Evolutionary conservation across 805 yeast species (phyloP).

Genomic region (Pichia kluyveri): DNA sequence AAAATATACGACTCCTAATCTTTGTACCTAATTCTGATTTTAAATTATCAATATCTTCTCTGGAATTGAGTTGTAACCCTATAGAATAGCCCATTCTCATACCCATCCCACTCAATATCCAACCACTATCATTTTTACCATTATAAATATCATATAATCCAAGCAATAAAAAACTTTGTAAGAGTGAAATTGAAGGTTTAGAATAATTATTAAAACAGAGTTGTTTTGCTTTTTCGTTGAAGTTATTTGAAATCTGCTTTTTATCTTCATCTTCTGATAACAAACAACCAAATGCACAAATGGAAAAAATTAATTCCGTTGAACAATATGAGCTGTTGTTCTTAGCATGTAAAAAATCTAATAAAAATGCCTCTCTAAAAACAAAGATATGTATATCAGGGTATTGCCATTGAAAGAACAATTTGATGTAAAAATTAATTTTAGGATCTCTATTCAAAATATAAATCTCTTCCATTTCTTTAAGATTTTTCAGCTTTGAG

Average conservation of each 20-base stretch:
- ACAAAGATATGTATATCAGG: constrained; percentile 56
- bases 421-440: constrained; percentile 13
- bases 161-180: constrained; percentile 49
- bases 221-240: constrained; percentile 39
- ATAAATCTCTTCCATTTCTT: constrained; percentile 11
- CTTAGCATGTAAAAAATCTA: constrained; percentile 51
- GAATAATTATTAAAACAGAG: constrained; percentile 33
- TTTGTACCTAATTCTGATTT: constrained; percentile 27
- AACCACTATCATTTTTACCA: constrained; percentile 50
- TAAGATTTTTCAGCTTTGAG: background rate
- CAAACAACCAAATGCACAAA: constrained; percentile 51
- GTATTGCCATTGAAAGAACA: constrained; percentile 50
- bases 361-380: constrained; percentile 51
- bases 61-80: constrained; percentile 31
- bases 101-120: constrained; percentile 57
- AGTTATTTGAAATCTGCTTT: constrained; percentile 27
- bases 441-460: constrained; percentile 25
- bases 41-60: constrained; percentile 23
- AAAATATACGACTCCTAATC: constrained; percentile 49
- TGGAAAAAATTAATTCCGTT: constrained; percentile 41
- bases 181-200: constrained; percentile 41
- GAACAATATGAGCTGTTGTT: constrained; percentile 38
- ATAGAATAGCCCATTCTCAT: constrained; percentile 57
- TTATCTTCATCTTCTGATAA: constrained; percentile 25
- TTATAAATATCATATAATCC: constrained; percentile 57